phyloP scores from a whole-genome alignment of 768 basidiomycete genomes.

The Lactarius akahatsu region DNA sequence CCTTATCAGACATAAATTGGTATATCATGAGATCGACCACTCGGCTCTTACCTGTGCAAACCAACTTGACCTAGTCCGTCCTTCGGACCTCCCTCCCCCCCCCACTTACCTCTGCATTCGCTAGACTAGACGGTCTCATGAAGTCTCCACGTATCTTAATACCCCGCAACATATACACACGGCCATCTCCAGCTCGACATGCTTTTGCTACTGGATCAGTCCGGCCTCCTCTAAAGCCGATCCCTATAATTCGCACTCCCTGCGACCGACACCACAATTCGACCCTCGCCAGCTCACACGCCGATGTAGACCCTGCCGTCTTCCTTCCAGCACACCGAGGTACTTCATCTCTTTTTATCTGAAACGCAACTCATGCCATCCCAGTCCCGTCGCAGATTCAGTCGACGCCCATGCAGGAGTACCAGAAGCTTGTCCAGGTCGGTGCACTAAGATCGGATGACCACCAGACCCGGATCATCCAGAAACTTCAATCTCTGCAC shows the following conservation, averaged over 20 bases:
- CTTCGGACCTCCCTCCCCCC: background rate
- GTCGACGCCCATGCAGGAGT: conserved; percentile 39
- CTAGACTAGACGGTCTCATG: background rate
- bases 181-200: background rate
- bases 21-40: background rate
- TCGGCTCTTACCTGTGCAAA: background rate
- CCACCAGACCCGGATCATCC: conserved; percentile 82
- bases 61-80: background rate
- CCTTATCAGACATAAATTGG: background rate
- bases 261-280: conserved; percentile 12
- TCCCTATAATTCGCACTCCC: background rate
- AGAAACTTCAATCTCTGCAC: conserved; percentile 78
- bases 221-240: background rate
- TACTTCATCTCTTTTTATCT: background rate
- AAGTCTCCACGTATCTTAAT: conserved; percentile 13
- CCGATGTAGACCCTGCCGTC: background rate
- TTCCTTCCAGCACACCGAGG: conserved; percentile 8
- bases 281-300: conserved; percentile 6
- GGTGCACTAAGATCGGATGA: conserved; percentile 69
- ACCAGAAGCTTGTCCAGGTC: conserved; percentile 48
- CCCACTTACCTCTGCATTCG: background rate
- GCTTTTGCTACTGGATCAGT: background rate
- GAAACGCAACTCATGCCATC: background rate
- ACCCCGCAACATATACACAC: conserved; percentile 5
- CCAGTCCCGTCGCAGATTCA: background rate